These are phyloP conservation scores for Erodium trifolium DNA, from an alignment of 441 rosid species.

Conservation along the genomic window DNA sequence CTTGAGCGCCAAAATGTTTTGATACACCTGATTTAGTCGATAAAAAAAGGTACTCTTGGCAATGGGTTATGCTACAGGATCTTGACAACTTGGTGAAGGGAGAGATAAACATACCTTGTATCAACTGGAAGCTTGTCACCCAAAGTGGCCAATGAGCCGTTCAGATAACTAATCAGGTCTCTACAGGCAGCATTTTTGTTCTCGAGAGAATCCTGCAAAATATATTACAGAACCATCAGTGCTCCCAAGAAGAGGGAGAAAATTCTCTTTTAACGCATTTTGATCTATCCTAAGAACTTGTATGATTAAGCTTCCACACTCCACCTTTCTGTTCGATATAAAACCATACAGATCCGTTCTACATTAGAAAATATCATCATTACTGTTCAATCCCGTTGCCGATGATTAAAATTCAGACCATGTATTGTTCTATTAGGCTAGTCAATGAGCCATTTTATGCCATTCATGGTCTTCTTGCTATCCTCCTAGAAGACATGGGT, in stretches of 20 bases:
- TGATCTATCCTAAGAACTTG: background rate
- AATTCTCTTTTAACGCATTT: slow-evolving; percentile 9
- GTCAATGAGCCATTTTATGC: background rate
- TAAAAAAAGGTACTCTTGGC: background rate
- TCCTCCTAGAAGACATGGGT: background rate
- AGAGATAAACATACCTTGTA: slow-evolving; percentile 41
- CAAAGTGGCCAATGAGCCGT: slow-evolving; percentile 62
- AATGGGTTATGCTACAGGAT: background rate
- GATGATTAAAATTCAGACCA: background rate
- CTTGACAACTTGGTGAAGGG: background rate
- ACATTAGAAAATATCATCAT: slow-evolving; percentile 6
- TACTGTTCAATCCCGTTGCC: slow-evolving; percentile 6
- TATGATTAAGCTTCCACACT: slow-evolving; percentile 5
- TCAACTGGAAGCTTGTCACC: slow-evolving; percentile 55
- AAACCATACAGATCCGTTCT: background rate
- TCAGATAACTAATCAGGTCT: slow-evolving; percentile 50
- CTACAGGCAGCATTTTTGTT: slow-evolving; percentile 55
- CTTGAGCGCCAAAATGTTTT: no score
- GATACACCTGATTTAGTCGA: no score
- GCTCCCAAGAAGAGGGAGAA: slow-evolving; percentile 10
- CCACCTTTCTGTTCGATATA: background rate
- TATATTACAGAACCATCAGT: slow-evolving; percentile 17
- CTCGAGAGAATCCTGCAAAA: slow-evolving; percentile 64
- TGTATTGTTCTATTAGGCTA: background rate
- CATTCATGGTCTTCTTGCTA: background rate